Base-by-base conservation (phyloP, 768 basidiomycete species). In the Chlorophyllum brunneum region DNA sequence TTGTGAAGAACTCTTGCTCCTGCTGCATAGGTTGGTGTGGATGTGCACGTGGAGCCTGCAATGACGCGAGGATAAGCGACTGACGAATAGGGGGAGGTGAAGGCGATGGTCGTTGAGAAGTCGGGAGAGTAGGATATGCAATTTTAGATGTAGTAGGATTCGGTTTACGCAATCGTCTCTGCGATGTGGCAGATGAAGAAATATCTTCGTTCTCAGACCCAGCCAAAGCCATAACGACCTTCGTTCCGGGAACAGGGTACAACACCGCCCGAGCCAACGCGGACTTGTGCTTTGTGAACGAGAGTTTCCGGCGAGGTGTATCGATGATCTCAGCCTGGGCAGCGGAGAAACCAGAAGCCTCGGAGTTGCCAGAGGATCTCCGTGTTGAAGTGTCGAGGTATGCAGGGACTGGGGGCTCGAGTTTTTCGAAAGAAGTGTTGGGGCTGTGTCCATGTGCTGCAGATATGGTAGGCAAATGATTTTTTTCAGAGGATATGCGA, bases 321-420 rank as follows among this genome's bases (percentile, higher is more conserved):
- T 53, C 44, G 5, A 53, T 37, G 9, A 53, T 53, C 31, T 53
- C 51, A 2, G 51, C 51, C 13, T 45, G 44, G 30, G 43, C 51
- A 31, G 51, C 51, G 9, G 51, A 53, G 27, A 46, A 15, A 10
- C 37, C 26, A 2, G 43, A 46, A 22, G 44, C 11, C 23, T 51
- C 20, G 6, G 51, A 53, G 7, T 38, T 15, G 8, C 16, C 37
- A 31, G 51, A 53, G 26, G 30, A 31, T 5, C 51, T 43, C 18
- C 26, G 34, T 1, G 33, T 33, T 18, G 29, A n/a, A 8, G 37
- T 3, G 4, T 44, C 20, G 43, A 53, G 36, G 33, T 33, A 43
- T 5, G 18, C 40, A 13, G 49, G 49, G 0, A 30, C 9, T 13
- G 49, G 49, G 15, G 40, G 49, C 18, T 24, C 40, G 22, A 51